Base-by-base conservation (phyloP, 345 rosid genomes). In the Hypericum androsaemum region DNA sequence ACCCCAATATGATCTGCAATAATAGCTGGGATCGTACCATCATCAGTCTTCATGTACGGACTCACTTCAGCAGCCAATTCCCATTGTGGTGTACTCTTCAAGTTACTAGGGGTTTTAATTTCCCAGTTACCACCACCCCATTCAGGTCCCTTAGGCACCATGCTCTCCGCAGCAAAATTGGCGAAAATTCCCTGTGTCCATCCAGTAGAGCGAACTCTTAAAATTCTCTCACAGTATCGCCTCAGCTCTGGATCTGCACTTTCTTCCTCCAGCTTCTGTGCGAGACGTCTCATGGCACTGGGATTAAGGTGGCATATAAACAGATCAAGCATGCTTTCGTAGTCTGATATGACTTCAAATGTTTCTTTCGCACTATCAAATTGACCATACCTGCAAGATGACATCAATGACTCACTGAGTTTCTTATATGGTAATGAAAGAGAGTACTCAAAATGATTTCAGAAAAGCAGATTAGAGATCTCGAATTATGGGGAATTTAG, bases 111-210 rank as follows among this genome's bases (percentile, higher is more conserved):
- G 37, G 86, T 88, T 65, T 85, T 88, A 47, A 88, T 92, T 74
- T 92, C 98, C 98, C 97, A 92, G 81, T 92, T 92, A 52, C 95
- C 97, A 70, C 98, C 98, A 64, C 97, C 97, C 98, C 98, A 92
- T 73, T 83, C 96, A 53, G 88, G 70, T 62, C 98, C 97, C 71
- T 92, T 92, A 2, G 95, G 98, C 62, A 88, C 97, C 94, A 92
- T 83, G 69, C 90, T 88, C 77, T 92, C 98, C 22, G 98, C 95
- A 67, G 97, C 97, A 70, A 92, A 92, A 65, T 92, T 92, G n/a
- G 97, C 95, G 65, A 92, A 92, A 59, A 92, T 85, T 39, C 98
- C 95, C 58, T 92, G 98, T 11, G 98, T 92, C 98, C 97, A 88
- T 66, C 98, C 97, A 39, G 88, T 81, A 70, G 97, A 92, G 43